phyloP scores from a whole-genome alignment of 208 protist species.

The Trichomonas vaginalis region DNA sequence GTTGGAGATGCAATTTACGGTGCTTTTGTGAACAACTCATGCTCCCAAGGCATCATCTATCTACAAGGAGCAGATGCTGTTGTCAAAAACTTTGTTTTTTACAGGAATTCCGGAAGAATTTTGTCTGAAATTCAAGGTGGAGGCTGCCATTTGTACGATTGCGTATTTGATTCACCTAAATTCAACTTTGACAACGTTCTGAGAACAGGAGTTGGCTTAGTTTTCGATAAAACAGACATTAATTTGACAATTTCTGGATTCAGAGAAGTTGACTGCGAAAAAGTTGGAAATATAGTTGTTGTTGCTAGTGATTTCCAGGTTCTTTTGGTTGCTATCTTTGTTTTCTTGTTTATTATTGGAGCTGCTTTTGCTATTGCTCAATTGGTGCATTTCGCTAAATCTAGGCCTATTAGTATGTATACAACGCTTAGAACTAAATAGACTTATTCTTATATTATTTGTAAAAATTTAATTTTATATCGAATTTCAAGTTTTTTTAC shows the following conservation, averaged over 20 bases:
- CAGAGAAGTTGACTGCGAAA: not conserved
- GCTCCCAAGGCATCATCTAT: not conserved
- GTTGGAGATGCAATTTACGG: not conserved
- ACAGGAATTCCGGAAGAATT: not conserved
- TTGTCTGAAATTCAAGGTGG: not conserved
- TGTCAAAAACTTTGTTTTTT: not conserved
- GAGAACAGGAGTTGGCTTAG: not conserved
- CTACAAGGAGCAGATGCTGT: not conserved
- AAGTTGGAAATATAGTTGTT: not conserved
- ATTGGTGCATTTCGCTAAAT: no score
- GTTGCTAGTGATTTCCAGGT: no score
- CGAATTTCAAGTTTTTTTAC: no score
- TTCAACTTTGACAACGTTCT: not conserved
- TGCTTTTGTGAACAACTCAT: not conserved
- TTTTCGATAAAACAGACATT: not conserved
- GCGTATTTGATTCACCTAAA: not conserved
- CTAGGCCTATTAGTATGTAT: no score
- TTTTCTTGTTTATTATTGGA: no score
- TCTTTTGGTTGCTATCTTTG: no score
- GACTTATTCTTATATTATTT: no score
- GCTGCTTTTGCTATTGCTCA: no score
- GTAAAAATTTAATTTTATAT: no score
- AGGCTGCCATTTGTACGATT: not conserved
- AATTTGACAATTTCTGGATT: not conserved
- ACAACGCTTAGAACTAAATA: no score